Evolutionary conservation across 2,329 filamentous ascomycete species (phyloP).

Genomic region (Shiraia bambusicola): DNA sequence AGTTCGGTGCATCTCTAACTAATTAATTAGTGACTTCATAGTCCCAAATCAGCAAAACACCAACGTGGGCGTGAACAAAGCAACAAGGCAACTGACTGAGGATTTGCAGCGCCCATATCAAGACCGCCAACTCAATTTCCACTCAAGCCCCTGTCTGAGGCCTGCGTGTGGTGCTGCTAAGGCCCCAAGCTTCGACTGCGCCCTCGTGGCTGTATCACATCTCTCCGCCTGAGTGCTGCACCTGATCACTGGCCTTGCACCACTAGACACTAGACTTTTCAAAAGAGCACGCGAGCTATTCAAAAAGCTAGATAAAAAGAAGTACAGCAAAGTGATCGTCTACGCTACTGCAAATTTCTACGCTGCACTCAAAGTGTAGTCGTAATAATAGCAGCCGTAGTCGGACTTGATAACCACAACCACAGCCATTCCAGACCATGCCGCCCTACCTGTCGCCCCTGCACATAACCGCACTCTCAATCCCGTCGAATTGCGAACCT

Average conservation of each 20-base stretch:
- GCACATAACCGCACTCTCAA: conserved; percentile 40
- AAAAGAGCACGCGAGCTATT: not conserved
- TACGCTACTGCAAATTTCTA: not conserved
- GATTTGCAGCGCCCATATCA: not conserved
- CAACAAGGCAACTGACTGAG: not conserved
- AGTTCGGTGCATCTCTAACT: too few relatives aligned
- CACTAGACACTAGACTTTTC: not conserved
- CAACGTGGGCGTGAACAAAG: conserved; percentile 12
- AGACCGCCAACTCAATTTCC: not conserved
- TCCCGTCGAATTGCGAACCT: conserved; percentile 63
- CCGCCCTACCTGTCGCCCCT: conserved; percentile 38
- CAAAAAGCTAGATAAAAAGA: conserved; percentile 3
- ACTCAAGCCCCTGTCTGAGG: not conserved
- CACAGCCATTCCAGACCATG: conserved; percentile 29
- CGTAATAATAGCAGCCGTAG: not conserved
- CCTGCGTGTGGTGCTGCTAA: not conserved
- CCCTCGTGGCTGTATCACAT: conserved; percentile 28
- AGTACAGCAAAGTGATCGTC: conserved; percentile 1
- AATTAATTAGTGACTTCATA: too few relatives aligned
- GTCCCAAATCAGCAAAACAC: conserved; percentile 4
- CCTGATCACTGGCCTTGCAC: conserved; percentile 20
- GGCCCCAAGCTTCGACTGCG: conserved; percentile 19
- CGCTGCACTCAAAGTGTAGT: not conserved
- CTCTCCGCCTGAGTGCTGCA: conserved; percentile 25
- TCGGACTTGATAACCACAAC: conserved; percentile 3